Base-by-base conservation (phyloP, 75 land plant genomes). In the Pinus albicaulis region DNA sequence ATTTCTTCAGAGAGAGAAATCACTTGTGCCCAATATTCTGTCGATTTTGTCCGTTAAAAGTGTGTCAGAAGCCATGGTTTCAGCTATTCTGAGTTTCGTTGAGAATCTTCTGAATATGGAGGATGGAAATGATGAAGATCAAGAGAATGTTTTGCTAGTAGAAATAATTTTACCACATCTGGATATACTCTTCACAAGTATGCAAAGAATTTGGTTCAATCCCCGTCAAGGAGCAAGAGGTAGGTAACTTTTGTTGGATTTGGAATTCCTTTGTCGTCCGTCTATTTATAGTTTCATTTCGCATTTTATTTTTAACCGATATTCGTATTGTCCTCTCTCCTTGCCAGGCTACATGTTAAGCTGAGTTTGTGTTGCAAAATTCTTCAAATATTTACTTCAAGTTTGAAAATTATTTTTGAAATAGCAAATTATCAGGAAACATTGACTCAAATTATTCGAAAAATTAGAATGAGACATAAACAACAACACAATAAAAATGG, bases 11-110 rank as follows among this genome's bases (percentile, higher is more conserved):
- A 86, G 81, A 73, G 89, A 94, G 64, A 68, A 75, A 55, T 71
- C 75, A 41, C 77, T 95, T 59, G 84, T 98, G 28, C 88, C 95
- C 48, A 90, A 85, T 64, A 85, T 98, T 28, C 76, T 98, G 57
- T 81, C 91, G 25, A 88, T 98, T 56, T 63, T 98, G 53, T 84
- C 90, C 73, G 80, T 86, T 31, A 79, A 78, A 57, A 74, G 86
- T 36, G 88, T 93, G 16, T 89, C 95, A 69, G 82, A 87, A 71
- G 82, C 86, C 28, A 78, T 95, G 28, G 26, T 94, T 26, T 61
- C 81, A 28, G 83, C 87, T 76, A 93, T 91, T 77, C 81, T 95
- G 23, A 82, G 77, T 56, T 95, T 98, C 74, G 69, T 89, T 41
- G 90, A 89, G 76, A 92, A 91, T 63, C 68, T 95, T 20, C 78